These are phyloP conservation scores for rapeseed (Brassica napus) DNA, from an alignment of 345 rosid genomes.

Conservation along the genomic window Da-Ae NC_063452.1:62235001-62235500, in stretches of 20 bases:
- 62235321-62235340: conserved; percentile 99
- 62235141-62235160: conserved; percentile 87
- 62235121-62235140: conserved; percentile 90
- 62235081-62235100: background rate
- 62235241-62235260: background rate
- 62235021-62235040: conserved; percentile 7
- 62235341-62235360: conserved; percentile 62
- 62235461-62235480: conserved; percentile 68
- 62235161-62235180: conserved; percentile 95
- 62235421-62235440: background rate
- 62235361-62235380: conserved; percentile 9
- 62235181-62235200: conserved; percentile 87
- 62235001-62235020: conserved; percentile 65
- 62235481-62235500: conserved; percentile 59
- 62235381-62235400: background rate
- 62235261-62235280: background rate
- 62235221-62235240: background rate
- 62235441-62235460: conserved; percentile 33
- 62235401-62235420: background rate
- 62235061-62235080: background rate
- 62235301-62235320: conserved; percentile 97
- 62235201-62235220: conserved; percentile 4
- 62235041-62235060: background rate
- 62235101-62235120: conserved; percentile 53
- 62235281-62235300: conserved; percentile 76